Evolutionary conservation across 495 filamentous ascomycete genomes (phyloP).

Genomic region (Opeltia flavorubescens): DNA sequence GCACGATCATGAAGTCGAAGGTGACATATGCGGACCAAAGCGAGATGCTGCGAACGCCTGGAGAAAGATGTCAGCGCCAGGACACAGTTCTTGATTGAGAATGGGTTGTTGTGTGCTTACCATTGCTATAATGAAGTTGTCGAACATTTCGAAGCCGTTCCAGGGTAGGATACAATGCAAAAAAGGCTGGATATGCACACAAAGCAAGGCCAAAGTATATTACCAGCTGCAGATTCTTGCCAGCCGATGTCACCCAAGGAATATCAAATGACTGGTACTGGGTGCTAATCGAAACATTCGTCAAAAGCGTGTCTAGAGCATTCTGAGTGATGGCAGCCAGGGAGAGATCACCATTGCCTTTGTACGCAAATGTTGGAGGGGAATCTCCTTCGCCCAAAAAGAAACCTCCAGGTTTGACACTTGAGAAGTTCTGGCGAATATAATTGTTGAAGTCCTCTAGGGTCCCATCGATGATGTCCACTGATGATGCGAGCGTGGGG

Average conservation of each 20-base stretch:
- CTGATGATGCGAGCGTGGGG: slow-evolving; percentile 10
- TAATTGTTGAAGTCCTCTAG: slow-evolving; percentile 52
- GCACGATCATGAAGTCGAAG: slow-evolving; percentile 63
- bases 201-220: slow-evolving; percentile 68
- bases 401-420: slow-evolving; percentile 61
- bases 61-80: background rate
- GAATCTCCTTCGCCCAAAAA: slow-evolving; percentile 46
- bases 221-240: slow-evolving; percentile 62
- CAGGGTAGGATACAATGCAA: slow-evolving; percentile 69
- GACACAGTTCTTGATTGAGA: background rate
- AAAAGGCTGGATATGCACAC: slow-evolving; percentile 67
- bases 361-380: slow-evolving; percentile 47
- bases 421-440: slow-evolving; percentile 42
- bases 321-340: slow-evolving; percentile 57
- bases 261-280: slow-evolving; percentile 57
- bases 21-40: slow-evolving; percentile 65
- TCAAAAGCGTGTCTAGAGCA: slow-evolving; percentile 48
- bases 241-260: slow-evolving; percentile 46
- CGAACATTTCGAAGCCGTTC: slow-evolving; percentile 66
- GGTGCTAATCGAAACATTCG: slow-evolving; percentile 50
- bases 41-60: slow-evolving; percentile 44
- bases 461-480: slow-evolving; percentile 46
- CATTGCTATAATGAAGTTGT: slow-evolving; percentile 77
- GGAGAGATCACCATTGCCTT: slow-evolving; percentile 32
- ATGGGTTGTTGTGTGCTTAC: slow-evolving; percentile 21